Base-by-base conservation (phyloP, 2,329 filamentous ascomycete genomes). In the Tolypocladium inflatum region DNA sequence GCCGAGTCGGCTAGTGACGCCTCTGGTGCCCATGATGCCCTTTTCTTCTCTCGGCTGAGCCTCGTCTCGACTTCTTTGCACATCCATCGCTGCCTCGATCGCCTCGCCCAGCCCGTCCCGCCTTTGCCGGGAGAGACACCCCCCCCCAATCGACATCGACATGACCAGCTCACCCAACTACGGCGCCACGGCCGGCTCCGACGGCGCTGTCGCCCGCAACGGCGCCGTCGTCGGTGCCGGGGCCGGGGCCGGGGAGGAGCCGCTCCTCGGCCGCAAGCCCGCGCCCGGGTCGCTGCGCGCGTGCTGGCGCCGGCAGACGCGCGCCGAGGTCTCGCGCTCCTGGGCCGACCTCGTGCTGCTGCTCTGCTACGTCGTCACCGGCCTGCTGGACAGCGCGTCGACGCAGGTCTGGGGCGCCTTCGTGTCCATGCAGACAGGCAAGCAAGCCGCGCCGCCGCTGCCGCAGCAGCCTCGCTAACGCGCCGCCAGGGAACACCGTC, bases 401-500 rank as follows among this genome's bases (percentile, higher is more conserved):
- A 87, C 89, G 53, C 87, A 85, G 58, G 87, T 88, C 48, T 92
- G 88, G 86, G 87, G 88, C 15, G 86, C 86, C 3, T 93, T 93
- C 65, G 88, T 91, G 45, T 89, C 86, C 65, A 92, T 92, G 89
- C 89, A 92, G 68, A 92, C 89, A 38, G 88, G 88, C 83, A 30
- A n/a, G n/a, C n/a, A n/a, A n/a, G n/a, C n/a, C n/a, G n/a, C n/a
- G n/a, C n/a, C n/a, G n/a, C n/a, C n/a, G n/a, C n/a, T n/a, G n/a
- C n/a, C n/a, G n/a, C n/a, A n/a, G n/a, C n/a, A n/a, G n/a, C n/a
- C n/a, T n/a, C n/a, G n/a, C 45, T 50, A 11, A 50, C 45, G 4
- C 33, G n/a, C 17, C 35, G 58, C 19, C 21, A 84, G 81, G 87
- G 59, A 93, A 93, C 71, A 91, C 89, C 6, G 83, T 93, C 54